These are phyloP conservation scores for Hypoxylon lienhwacheense DNA, from an alignment of 495 filamentous ascomycete genomes.

Conservation along the genomic window DNA sequence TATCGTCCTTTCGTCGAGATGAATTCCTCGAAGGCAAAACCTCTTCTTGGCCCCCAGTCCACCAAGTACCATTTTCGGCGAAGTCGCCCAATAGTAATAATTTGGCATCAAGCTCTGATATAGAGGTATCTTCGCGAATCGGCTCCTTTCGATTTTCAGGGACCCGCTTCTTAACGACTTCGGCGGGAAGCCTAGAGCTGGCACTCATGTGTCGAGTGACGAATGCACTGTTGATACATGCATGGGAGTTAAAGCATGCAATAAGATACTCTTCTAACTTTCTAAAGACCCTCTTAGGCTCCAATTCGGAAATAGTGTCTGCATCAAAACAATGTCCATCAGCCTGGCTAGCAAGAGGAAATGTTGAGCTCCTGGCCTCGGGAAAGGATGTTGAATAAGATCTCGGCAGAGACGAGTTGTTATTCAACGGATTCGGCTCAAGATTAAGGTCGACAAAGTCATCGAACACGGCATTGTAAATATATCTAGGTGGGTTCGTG, in stretches of 20 bases:
- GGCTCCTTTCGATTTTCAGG: conserved; percentile 37
- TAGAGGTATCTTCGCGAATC: conserved; percentile 37
- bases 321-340: conserved; percentile 6
- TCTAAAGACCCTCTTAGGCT: conserved; percentile 60
- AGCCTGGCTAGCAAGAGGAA: conserved; percentile 5
- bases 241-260: conserved; percentile 64
- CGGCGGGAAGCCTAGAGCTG: conserved; percentile 31
- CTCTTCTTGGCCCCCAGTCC: conserved; percentile 64
- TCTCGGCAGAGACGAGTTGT: conserved; percentile 25
- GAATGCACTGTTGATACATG: conserved; percentile 76
- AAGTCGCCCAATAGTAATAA: conserved; percentile 77
- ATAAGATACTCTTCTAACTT: conserved; percentile 76
- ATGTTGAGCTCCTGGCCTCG: conserved; percentile 36
- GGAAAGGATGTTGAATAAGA: conserved; percentile 48
- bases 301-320: conserved; percentile 29
- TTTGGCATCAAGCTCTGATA: conserved; percentile 67
- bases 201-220: conserved; percentile 47
- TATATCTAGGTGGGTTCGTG: conserved; percentile 21
- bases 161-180: conserved; percentile 21
- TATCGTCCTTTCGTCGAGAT: conserved; percentile 41
- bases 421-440: conserved; percentile 40
- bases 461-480: conserved; percentile 35
- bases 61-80: conserved; percentile 84
- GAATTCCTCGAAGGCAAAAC: conserved; percentile 39
- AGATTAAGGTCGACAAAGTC: conserved; percentile 27